Conservation (phyloP, 164 flowering plant genomes). For the Cinnamomum chago region DNA sequence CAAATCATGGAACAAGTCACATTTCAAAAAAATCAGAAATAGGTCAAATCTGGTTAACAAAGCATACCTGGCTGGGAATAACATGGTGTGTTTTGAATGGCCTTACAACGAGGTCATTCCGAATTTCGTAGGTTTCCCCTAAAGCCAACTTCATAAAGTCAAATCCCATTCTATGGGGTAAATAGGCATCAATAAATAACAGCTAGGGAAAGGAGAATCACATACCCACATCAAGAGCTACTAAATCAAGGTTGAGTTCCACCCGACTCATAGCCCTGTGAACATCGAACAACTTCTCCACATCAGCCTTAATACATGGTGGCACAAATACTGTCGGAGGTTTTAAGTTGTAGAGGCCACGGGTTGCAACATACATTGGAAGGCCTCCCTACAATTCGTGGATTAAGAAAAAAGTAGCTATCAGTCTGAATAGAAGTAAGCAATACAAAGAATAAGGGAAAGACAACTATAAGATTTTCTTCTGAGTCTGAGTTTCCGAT, state of each 20-base stretch:
- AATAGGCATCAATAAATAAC: neutral
- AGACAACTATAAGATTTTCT: too few relatives aligned
- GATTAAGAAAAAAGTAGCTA: neutral
- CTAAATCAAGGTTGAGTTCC: slow-evolving; percentile 73
- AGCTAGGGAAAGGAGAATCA: slow-evolving; percentile 2
- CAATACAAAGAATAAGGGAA: neutral
- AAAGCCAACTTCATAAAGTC: slow-evolving; percentile 7
- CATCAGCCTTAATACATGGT: slow-evolving; percentile 83
- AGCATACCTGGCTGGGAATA: slow-evolving; percentile 89
- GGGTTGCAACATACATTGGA: slow-evolving; percentile 97
- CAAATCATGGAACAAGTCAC: slow-evolving; percentile 11
- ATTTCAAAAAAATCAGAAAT: neutral
- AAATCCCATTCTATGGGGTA: neutral
- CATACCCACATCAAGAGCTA: slow-evolving; percentile 85
- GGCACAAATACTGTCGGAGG: slow-evolving; percentile 94
- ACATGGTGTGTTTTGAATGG: slow-evolving; percentile 90
- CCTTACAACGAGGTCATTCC: slow-evolving; percentile 85
- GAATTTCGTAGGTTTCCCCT: slow-evolving; percentile 94
- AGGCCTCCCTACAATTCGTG: slow-evolving; percentile 75
- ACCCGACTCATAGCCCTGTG: slow-evolving; percentile 76
- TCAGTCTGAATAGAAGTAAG: neutral
- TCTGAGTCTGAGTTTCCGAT: too few relatives aligned
- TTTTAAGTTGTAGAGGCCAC: slow-evolving; percentile 81
- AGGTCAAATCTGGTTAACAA: neutral
- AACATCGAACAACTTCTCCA: slow-evolving; percentile 80